Base-by-base conservation (phyloP, 2,329 filamentous ascomycete genomes). In the Talaromyces sp. region DNA sequence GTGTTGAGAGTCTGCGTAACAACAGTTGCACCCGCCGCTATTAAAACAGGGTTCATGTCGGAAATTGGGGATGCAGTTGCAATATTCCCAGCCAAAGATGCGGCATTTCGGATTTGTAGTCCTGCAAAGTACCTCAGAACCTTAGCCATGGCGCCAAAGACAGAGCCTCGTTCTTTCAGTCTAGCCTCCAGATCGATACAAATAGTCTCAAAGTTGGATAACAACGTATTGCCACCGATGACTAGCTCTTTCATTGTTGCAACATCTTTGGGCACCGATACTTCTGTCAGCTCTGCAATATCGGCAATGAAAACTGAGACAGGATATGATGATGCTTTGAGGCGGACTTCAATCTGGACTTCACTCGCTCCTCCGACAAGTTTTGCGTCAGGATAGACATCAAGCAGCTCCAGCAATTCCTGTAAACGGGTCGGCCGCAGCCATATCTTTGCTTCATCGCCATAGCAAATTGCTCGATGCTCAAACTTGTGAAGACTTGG, bases 261-360 rank as follows among this genome's bases (percentile, higher is more conserved):
- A 89, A 14, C 92, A 84, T 62, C 33, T 83, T 82, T 0, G 84
- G 42, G 42, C 6, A 47, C 42, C 80, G 50, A 95, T 79, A 0
- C 91, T 83, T 62, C 96, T 91, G 69, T 96, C 89, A 99, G 79
- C 76, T 98, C 95, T 0, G 91, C 81, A 62, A 99, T 96, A 70
- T 99, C 95, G 10, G 94, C 93, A 10, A 98, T 90, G 67, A 89
- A 98, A 0, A 99, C 90, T 0, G 93, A 97, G 0, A 91, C 87
- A 4, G 89, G 88, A 72, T 98, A 98, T 68, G 92, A 85, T 81
- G 96, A 86, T 1, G 89, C 92, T 79, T 98, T 98, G 84, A 99
- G 98, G 77, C 96, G 97, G 78, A 96, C 90, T 77, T 99, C 95
- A 64, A 99, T 98, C 76, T 98, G 95, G 0, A 94, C 98, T 76